Evolutionary conservation across 2,329 filamentous ascomycete species (phyloP).

Genomic region (Aspergillus eucalypticola): DNA sequence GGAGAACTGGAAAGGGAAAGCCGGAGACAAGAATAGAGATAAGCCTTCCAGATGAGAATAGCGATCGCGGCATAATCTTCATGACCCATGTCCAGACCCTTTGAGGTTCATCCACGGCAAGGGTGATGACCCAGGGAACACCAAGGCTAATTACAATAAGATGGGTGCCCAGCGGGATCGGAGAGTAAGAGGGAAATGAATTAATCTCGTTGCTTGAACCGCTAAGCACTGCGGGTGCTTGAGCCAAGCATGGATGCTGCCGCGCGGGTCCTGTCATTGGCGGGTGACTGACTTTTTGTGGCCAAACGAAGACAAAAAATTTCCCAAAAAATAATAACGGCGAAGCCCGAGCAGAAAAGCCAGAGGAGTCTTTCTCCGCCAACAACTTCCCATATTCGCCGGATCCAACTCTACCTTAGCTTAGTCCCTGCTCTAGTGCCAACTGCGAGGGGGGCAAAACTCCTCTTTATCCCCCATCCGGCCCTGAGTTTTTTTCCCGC

Average conservation of each 20-base stretch:
- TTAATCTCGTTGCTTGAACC: not conserved
- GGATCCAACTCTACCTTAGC: conserved; percentile 1
- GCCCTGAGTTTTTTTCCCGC: not conserved
- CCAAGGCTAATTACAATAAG: not conserved
- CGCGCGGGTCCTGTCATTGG: conserved; percentile 4
- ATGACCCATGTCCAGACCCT: not conserved
- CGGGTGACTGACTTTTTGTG: not conserved
- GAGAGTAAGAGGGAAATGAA: not conserved
- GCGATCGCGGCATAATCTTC: not conserved
- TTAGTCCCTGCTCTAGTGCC: not conserved
- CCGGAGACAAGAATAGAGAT: not conserved
- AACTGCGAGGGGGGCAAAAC: not conserved
- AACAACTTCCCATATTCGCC: not conserved
- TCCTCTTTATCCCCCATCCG: not conserved
- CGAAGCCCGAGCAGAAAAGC: not conserved
- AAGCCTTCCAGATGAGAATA: not conserved
- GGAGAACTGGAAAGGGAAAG: too few relatives aligned
- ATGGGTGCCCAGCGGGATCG: not conserved
- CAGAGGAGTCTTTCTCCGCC: not conserved
- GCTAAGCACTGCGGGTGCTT: conserved; percentile 4
- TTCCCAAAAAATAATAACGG: not conserved
- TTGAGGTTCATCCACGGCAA: not conserved
- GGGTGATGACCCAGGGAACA: not conserved
- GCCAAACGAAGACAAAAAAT: not conserved
- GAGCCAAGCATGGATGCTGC: conserved; percentile 1